phyloP scores from a whole-genome alignment of 2,329 filamentous ascomycete genomes.

The Amauroascus verrucosus region DNA sequence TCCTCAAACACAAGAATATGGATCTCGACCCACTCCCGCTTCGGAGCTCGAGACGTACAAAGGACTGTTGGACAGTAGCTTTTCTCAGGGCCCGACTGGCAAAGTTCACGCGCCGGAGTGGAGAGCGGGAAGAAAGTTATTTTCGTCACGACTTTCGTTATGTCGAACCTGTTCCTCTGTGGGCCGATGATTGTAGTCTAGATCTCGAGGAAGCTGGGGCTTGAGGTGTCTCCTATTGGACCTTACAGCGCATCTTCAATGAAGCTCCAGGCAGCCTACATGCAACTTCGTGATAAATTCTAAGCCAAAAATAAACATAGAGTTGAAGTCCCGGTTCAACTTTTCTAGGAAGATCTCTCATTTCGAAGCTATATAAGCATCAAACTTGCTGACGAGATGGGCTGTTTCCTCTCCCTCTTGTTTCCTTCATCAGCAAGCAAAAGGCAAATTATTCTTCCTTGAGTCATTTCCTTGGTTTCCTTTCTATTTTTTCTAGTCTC shows the following conservation, averaged over 20 bases:
- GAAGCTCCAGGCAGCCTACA: slow-evolving; percentile 5
- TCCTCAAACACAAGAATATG: slow-evolving; percentile 1
- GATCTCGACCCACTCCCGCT: slow-evolving; percentile 5
- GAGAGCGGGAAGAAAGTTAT: neutral
- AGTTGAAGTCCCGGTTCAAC: neutral
- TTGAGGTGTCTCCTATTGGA: slow-evolving; percentile 9
- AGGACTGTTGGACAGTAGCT: neutral
- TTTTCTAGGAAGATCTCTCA: neutral
- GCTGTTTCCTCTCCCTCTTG: slow-evolving; percentile 1
- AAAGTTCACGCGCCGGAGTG: slow-evolving; percentile 4
- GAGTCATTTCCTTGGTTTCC: slow-evolving; percentile 1
- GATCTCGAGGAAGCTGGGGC: neutral
- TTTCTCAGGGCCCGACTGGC: neutral
- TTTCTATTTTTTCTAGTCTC: slow-evolving; percentile 5
- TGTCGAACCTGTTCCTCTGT: neutral
- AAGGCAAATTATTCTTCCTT: slow-evolving; percentile 4
- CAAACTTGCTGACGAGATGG: neutral
- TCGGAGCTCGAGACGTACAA: neutral
- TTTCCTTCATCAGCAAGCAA: slow-evolving; percentile 12
- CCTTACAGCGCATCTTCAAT: slow-evolving; percentile 14
- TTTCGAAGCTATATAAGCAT: slow-evolving; percentile 7
- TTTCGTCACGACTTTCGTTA: neutral
- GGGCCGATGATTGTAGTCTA: slow-evolving; percentile 1
- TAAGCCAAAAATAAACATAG: slow-evolving; percentile 2
- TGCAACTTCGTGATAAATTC: neutral